phyloP scores from a whole-genome alignment of 108 stramenopile genomes.

The Nitzschia putrida region DNA sequence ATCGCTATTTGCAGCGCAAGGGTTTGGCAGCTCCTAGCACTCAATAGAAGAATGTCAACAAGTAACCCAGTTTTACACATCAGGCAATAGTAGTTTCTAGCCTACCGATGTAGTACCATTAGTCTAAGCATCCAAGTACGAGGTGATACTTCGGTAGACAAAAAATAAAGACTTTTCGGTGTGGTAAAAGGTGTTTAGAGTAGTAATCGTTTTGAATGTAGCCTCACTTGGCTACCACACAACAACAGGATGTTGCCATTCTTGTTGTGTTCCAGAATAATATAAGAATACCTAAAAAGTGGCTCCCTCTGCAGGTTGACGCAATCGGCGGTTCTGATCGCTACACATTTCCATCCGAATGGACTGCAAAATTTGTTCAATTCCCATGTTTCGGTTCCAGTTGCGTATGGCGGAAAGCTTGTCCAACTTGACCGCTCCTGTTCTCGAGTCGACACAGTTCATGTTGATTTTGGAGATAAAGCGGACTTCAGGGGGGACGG shows the following conservation, averaged over 20 bases:
- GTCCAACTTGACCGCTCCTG: constrained; percentile 61
- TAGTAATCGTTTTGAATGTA: no score
- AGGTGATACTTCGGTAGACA: no score
- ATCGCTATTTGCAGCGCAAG: constrained; percentile 48
- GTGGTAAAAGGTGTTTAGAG: no score
- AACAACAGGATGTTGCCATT: no score
- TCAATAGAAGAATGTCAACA: no score
- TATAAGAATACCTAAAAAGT: constrained; percentile 74
- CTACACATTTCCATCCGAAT: constrained; percentile 80
- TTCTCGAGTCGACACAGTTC: constrained; percentile 86
- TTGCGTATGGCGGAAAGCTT: constrained; percentile 79
- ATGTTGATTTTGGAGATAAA: constrained; percentile 95
- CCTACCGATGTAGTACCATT: no score
- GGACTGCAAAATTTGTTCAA: constrained; percentile 75
- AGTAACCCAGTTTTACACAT: no score
- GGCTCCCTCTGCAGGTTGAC: constrained; percentile 78
- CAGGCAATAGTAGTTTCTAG: no score
- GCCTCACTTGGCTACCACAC: no score
- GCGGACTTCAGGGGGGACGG: constrained; percentile 82
- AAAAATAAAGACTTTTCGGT: no score
- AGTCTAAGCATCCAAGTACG: no score
- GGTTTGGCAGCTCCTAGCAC: constrained; percentile 9
- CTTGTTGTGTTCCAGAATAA: no score
- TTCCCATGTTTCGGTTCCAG: constrained; percentile 90
- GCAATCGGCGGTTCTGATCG: constrained; percentile 70